Evolutionary conservation across 495 filamentous ascomycete species (phyloP), one percentile per base, ranked within the genome.

Genomic region (Aspergillus ostianus): DNA sequence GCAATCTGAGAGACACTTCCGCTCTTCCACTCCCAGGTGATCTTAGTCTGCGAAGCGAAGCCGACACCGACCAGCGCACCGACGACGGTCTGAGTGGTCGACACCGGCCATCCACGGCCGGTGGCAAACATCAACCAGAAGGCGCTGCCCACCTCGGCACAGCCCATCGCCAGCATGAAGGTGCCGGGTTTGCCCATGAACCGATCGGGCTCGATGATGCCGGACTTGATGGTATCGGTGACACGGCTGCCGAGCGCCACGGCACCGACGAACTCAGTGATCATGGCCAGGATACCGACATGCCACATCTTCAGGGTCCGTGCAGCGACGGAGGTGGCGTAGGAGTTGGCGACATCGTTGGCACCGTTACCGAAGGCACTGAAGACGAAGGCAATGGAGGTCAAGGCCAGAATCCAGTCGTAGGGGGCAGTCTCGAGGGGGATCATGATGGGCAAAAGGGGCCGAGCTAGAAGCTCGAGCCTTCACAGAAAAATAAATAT

Each of bases 221-320:
- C 84, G 67, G 79, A 85, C 55, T 84, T 82, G 75, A 90, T 89
- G 29, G 88, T 90, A 61, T 82, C 79, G 49, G 87, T 84, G 26
- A 86, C 84, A 41, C 85, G 83, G 26, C 80, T 72, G 32, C 87
- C 86, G n/a, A 90, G 80, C 44, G 80, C 80, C 30, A 90, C 72
- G 18, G 85, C 81, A 48, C 88, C 88, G 29, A 79, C 71, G 56
- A 90, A 84, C 70, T 79, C 76, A 0, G 74, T 77, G 51, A 72
- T 64, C 21, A 58, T 57, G 18, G 75, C 68, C 12, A 79, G 61
- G 32, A 75, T 60, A 53, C 71, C 72, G 55, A 67, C 73, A 26
- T 73, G 72, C 58, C 66, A 66, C 73, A 75, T 73, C 27, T 73
- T 67, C 51, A 77, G 61, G 0, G 76, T 74, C 45, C 65, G 58